Conservation (phyloP, 164 flowering plant genomes). For the Magnolia officinalis region DNA sequence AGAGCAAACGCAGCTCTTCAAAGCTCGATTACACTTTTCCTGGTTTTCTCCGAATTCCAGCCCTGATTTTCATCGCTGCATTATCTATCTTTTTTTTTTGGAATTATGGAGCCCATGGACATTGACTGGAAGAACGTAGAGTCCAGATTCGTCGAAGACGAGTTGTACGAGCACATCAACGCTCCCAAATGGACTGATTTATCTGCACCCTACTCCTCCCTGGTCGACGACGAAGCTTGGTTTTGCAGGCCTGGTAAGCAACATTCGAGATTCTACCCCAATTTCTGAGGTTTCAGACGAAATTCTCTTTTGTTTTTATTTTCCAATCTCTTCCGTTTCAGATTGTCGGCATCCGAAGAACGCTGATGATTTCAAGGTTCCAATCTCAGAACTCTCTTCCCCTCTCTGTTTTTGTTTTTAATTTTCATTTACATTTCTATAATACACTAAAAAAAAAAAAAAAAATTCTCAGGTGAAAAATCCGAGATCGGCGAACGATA, state of each 20-base stretch:
- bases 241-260: constrained; percentile 76
- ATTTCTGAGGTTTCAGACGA: background rate
- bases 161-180: constrained; percentile 63
- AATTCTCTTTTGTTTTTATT: too few species aligned
- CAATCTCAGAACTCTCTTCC: background rate
- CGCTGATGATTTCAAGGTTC: constrained; percentile 78
- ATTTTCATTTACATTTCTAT: background rate
- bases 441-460: too few species aligned
- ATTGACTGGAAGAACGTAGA: constrained; percentile 83
- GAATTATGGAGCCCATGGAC: constrained; percentile 75
- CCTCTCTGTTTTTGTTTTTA: background rate
- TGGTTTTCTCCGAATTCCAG: background rate
- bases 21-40: background rate
- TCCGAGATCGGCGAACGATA: constrained; percentile 26
- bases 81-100: background rate
- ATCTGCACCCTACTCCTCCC: constrained; percentile 25
- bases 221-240: constrained; percentile 64
- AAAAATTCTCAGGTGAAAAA: constrained; percentile 12
- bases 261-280: background rate
- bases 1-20: background rate
- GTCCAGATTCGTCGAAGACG: constrained; percentile 58
- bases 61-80: background rate
- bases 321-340: constrained; percentile 19
- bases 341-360: constrained; percentile 86
- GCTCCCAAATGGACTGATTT: constrained; percentile 94